These are phyloP conservation scores for Linum usitatissimum DNA, from an alignment of 345 rosid genomes.

Conservation along the genomic window DNA sequence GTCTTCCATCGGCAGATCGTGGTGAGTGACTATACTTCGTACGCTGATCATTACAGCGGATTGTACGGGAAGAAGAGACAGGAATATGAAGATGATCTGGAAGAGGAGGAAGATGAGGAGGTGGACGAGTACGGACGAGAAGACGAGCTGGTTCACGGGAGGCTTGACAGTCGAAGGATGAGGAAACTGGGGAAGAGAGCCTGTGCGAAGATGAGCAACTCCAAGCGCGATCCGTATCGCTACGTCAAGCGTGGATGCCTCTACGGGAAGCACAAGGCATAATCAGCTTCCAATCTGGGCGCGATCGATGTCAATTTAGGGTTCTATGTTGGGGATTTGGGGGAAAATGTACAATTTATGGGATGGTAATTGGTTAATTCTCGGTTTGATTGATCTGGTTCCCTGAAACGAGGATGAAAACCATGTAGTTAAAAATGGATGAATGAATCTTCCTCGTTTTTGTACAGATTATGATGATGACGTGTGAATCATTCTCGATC, in stretches of 20 bases:
- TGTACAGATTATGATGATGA: not conserved
- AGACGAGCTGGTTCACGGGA: conserved; percentile 38
- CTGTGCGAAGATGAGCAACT: conserved; percentile 20
- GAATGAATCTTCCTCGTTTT: not conserved
- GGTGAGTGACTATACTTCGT: not conserved
- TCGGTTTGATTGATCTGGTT: not conserved
- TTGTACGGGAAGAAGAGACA: not conserved
- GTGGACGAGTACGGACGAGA: conserved; percentile 22
- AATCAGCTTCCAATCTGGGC: not conserved
- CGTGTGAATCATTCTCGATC: not conserved
- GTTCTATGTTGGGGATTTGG: not conserved
- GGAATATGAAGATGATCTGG: not conserved
- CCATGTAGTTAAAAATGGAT: not conserved
- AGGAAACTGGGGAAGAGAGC: conserved; percentile 46
- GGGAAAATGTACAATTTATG: not conserved
- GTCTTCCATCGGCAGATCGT: not conserved
- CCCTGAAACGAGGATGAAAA: not conserved
- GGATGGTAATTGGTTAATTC: not conserved
- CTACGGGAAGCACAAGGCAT: conserved; percentile 40
- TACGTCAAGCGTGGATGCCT: conserved; percentile 39
- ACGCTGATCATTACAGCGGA: not conserved
- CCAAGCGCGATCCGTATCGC: conserved; percentile 21
- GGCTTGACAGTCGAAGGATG: conserved; percentile 39
- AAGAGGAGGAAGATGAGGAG: conserved; percentile 10
- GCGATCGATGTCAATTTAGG: not conserved